Base-by-base conservation (phyloP, 179 eudicot species). In the Beta corolliflora region DNA sequence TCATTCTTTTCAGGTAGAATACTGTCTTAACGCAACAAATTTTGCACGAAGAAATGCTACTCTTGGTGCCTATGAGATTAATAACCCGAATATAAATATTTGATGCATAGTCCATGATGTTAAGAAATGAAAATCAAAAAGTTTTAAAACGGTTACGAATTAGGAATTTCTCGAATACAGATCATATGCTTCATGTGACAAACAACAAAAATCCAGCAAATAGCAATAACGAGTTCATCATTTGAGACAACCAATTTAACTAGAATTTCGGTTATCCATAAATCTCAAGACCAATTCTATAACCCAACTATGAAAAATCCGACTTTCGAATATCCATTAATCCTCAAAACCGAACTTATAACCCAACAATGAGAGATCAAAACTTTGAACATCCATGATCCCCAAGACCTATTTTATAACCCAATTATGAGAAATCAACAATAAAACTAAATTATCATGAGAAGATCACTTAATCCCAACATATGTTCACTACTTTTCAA, bases 11-110 rank as follows among this genome's bases (percentile, higher is more conserved):
- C 92, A 96, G 98, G 99, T 96, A 55, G 89, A 88, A 80, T 88
- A 82, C 81, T 96, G 98, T 83, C 93, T 96, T 58, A 88, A 89
- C 50, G 98, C 93, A 56, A 98, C 98, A 85, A 86, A 87, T 56
- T 82, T 87, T 81, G 93, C 97, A 78, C 90, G 83, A 83, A 84
- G 88, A 80, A 90, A 94, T 84, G 97, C 90, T 50, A 90, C 98
- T 53, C 81, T 79, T 71, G 94, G 98, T 78, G 86, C 80, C 81
- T 94, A 86, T 87, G 90, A 89, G 41, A 36, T 36, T 36, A 36
- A 36, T 36, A 36, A 36, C 41, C 41, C 41, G 41, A 36, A 36
- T 36, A 36, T 2, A 36, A 36, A 1, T 0, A 3, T 36, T 36
- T 36, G 41, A 36, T 36, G 41, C 41, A 2, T 36, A 36, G 41